These are phyloP conservation scores for Rhodotorula diobovata DNA, from an alignment of 768 basidiomycete species.

Conservation along the genomic window DNA sequence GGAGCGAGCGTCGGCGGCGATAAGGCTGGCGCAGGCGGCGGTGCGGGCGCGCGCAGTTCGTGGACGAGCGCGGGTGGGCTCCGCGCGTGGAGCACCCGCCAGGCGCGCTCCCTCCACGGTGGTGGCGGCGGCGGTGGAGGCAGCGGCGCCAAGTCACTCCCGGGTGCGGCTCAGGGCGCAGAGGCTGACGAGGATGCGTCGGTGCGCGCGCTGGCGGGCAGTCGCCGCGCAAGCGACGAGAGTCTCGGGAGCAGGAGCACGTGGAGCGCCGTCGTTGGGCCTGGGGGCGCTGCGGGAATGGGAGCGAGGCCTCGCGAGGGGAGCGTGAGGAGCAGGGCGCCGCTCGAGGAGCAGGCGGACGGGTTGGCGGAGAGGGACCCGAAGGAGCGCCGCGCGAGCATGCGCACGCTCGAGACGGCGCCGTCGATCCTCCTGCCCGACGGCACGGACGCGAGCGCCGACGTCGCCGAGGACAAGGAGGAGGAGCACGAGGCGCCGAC, in stretches of 20 bases:
- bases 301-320: not conserved
- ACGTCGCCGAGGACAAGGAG: not conserved
- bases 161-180: conserved; percentile 46
- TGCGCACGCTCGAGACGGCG: not conserved
- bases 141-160: not conserved
- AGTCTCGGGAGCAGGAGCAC: conserved; percentile 66
- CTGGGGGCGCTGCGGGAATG: too few relatives aligned
- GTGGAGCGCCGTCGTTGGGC: conserved; percentile 62
- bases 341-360: not conserved
- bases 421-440: not conserved
- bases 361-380: not conserved
- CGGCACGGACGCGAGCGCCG: too few relatives aligned
- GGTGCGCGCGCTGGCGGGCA: conserved; percentile 78
- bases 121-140: not conserved
- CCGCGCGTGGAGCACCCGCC: conserved; percentile 63
- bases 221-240: conserved; percentile 84
- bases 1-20: conserved; percentile 48
- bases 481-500: not conserved
- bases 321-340: not conserved
- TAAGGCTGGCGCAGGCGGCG: conserved; percentile 53
- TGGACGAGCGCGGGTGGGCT: conserved; percentile 55
- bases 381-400: not conserved
- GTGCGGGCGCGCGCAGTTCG: conserved; percentile 50
- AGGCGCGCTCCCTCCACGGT: conserved; percentile 49
- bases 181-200: conserved; percentile 78